Base-by-base conservation (phyloP, 805 yeast genomes). In the Debaryomyces tyrocola region DNA sequence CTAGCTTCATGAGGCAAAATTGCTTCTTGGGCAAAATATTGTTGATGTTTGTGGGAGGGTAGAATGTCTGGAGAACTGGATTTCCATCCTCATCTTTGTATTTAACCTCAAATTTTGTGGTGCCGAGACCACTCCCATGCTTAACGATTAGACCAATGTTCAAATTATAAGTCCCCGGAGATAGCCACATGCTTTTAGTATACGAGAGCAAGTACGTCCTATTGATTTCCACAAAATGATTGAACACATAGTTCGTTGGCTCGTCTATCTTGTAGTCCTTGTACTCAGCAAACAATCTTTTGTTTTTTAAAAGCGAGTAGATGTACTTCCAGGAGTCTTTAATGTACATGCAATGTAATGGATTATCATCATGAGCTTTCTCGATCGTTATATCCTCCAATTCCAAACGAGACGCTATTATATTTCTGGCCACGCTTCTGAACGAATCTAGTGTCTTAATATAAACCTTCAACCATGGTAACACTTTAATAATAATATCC, bases 281-380 rank as follows among this genome's bases (percentile, higher is more conserved):
- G 37, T 65, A 63, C 37, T 77, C 79, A 14, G 84, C 80, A 59
- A 75, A 82, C 24, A 82, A 53, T 36, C 85, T 60, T 41, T 80
- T 71, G 54, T 79, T 81, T 49, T 70, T 72, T 46, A 79, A 60
- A 6, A 83, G 62, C 0, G 79, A 72, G 49, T 77, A 79, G 0
- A 81, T 66, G 24, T 82, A 63, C 50, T 65, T 69, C 85, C 86
- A 83, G 0, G 83, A 77, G 58, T 80, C 85, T 45, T 66, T 68
- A 11, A 79, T 57, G 49, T 57, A 78, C 45, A 52, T 48, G 20
- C 58, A 54, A 44, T 67, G 52, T 14, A 66, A 52, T 6, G 60
- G 59, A 41, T 56, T 57, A 11, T 33, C 50, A 15, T 21, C 46
- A 20, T 18, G 36, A 9, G 24, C 20, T 35, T 24, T 41, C 8